Evolutionary conservation across 2,329 filamentous ascomycete species (phyloP).

Genomic region (Botrytis squamosa): DNA sequence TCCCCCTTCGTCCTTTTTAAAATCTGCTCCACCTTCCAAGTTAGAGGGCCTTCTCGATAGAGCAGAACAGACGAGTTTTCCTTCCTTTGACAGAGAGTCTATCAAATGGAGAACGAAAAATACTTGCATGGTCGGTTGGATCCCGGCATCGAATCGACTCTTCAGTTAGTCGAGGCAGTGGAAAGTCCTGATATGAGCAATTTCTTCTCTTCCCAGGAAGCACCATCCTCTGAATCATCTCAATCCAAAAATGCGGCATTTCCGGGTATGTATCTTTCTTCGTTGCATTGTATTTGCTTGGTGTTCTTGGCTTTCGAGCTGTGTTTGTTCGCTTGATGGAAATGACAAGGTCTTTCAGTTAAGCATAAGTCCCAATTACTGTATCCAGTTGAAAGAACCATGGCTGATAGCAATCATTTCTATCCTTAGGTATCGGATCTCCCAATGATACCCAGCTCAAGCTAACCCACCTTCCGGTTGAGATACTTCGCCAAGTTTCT

Average conservation of each 20-base stretch:
- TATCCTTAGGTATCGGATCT: conserved; percentile 1
- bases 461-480: conserved; percentile 63
- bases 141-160: conserved; percentile 14
- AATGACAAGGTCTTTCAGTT: conserved; percentile 12
- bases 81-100: not conserved
- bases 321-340: conserved; percentile 5
- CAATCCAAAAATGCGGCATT: not conserved
- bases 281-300: conserved; percentile 4
- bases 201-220: conserved; percentile 4
- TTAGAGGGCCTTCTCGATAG: conserved; percentile 4
- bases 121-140: conserved; percentile 15
- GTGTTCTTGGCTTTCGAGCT: conserved; percentile 21
- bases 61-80: not conserved
- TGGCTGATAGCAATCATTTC: not conserved
- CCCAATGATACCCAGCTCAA: conserved; percentile 14
- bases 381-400: not conserved
- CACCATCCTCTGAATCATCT: not conserved
- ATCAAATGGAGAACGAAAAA: conserved; percentile 18
- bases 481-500: conserved; percentile 73
- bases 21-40: conserved; percentile 14
- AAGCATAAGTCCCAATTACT: conserved; percentile 8
- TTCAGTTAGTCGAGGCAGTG: conserved; percentile 18
- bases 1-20: conserved; percentile 13
- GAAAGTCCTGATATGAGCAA: conserved; percentile 1
- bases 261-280: conserved; percentile 10